A percentile compares a stretch with the other conserved stretches of the same genome.
phyloP scores from a whole-genome alignment of 805 yeast genomes.

The Saccharomycopsis fibuligera region DNA sequence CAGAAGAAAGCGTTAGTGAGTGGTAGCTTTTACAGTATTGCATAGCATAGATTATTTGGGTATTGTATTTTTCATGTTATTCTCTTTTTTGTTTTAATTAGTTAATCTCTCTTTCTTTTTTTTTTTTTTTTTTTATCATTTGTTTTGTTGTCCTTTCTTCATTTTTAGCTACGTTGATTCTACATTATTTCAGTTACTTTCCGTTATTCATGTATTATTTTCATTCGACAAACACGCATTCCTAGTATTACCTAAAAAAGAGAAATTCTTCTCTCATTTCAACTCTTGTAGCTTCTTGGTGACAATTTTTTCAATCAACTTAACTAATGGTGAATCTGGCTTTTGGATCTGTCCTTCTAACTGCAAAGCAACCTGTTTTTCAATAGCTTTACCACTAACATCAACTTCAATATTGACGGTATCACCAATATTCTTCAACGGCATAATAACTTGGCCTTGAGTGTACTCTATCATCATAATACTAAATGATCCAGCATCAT shows the following conservation, averaged over 20 bases:
- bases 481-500: conserved; percentile 49
- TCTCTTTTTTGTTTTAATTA: too few relatives aligned
- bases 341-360: conserved; percentile 48
- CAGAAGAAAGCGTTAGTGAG: conserved; percentile 28
- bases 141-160: background rate
- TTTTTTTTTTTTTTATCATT: background rate
- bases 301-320: conserved; percentile 42
- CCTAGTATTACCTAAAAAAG: too few relatives aligned
- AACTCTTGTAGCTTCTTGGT: conserved; percentile 34
- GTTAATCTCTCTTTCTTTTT: too few relatives aligned
- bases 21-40: background rate
- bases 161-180: too few relatives aligned
- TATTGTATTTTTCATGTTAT: too few relatives aligned
- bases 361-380: conserved; percentile 62
- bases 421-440: conserved; percentile 56
- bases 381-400: conserved; percentile 84
- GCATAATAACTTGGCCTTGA: conserved; percentile 71
- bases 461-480: conserved; percentile 92
- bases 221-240: too few relatives aligned
- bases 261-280: too few relatives aligned
- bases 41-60: too few relatives aligned
- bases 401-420: conserved; percentile 90
- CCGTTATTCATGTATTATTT: too few relatives aligned
- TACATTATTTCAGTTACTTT: too few relatives aligned
- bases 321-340: conserved; percentile 42